phyloP scores from a whole-genome alignment of 2,329 filamentous ascomycete species.

The Monosporascus sp. region DNA sequence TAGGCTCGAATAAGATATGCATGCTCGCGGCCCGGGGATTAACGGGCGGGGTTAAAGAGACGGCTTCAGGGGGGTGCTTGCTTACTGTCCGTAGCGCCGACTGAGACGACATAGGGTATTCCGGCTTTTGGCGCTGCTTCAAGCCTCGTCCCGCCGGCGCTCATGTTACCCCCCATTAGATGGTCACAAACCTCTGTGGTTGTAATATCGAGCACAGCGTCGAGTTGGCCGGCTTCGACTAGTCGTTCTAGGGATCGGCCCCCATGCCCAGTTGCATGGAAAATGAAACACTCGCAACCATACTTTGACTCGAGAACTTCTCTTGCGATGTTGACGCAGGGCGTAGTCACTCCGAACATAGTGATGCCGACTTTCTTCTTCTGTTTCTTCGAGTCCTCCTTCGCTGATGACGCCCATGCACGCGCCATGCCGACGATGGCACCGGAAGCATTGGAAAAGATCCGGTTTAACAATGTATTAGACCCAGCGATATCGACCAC shows the following conservation, averaged over 20 bases:
- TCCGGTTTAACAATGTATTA: conserved; percentile 52
- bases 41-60: too few relatives aligned
- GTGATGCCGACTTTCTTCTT: conserved; percentile 57
- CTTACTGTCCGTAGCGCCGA: conserved; percentile 48
- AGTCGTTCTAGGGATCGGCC: conserved; percentile 65
- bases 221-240: conserved; percentile 49
- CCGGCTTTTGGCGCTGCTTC: conserved; percentile 50
- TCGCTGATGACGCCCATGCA: conserved; percentile 27
- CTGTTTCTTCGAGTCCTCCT: neutral
- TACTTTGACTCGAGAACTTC: conserved; percentile 40
- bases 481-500: conserved; percentile 66
- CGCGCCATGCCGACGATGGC: conserved; percentile 56
- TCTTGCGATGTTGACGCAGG: conserved; percentile 53
- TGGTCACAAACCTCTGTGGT: conserved; percentile 65
- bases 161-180: conserved; percentile 57
- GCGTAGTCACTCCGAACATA: conserved; percentile 72
- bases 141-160: conserved; percentile 51
- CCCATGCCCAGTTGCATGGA: conserved; percentile 66
- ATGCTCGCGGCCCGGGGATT: too few relatives aligned
- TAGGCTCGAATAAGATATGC: too few relatives aligned
- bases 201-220: conserved; percentile 65
- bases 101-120: conserved; percentile 47
- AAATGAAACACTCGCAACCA: conserved; percentile 55
- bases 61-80: neutral
- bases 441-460: conserved; percentile 59